Conservation (phyloP, 2,329 filamentous ascomycete genomes). For the Sclerotinia trifoliorum region DNA sequence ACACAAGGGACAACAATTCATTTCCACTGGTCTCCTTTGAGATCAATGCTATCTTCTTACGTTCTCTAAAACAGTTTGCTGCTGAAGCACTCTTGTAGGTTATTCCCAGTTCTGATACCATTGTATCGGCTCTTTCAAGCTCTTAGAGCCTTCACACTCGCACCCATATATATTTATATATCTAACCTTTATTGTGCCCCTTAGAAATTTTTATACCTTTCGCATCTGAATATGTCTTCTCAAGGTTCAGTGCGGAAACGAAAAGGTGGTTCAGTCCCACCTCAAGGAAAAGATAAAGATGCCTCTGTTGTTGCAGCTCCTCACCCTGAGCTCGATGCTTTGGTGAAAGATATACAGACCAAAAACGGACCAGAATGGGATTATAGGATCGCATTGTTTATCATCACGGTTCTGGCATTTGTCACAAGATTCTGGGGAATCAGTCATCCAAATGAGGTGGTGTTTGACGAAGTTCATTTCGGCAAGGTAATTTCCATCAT, state of each 20-base stretch:
- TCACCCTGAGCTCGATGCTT: slow-evolving; percentile 50
- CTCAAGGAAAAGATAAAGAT: slow-evolving; percentile 54
- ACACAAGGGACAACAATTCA: neutral
- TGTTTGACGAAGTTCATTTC: slow-evolving; percentile 99
- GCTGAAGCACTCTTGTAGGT: slow-evolving; percentile 21
- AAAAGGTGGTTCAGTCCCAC: slow-evolving; percentile 47
- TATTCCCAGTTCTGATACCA: neutral
- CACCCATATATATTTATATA: slow-evolving; percentile 23
- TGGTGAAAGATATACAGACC: slow-evolving; percentile 46
- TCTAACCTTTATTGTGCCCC: slow-evolving; percentile 27
- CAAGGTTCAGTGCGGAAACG: slow-evolving; percentile 39
- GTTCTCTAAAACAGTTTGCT: slow-evolving; percentile 18
- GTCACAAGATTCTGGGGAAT: slow-evolving; percentile 95
- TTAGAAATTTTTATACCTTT: slow-evolving; percentile 27
- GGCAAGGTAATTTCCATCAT: slow-evolving; percentile 70
- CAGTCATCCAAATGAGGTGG: slow-evolving; percentile 90
- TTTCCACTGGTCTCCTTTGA: slow-evolving; percentile 6
- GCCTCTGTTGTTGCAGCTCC: slow-evolving; percentile 37
- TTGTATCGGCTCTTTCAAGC: neutral
- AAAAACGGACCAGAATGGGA: slow-evolving; percentile 66
- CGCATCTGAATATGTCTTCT: slow-evolving; percentile 35
- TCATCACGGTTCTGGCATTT: slow-evolving; percentile 84
- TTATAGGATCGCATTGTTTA: slow-evolving; percentile 72
- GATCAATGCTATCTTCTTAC: slow-evolving; percentile 22
- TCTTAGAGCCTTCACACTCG: slow-evolving; percentile 2